Base-by-base conservation (phyloP, 2,329 filamentous ascomycete genomes). In the Dactylellina leptospora region DNA sequence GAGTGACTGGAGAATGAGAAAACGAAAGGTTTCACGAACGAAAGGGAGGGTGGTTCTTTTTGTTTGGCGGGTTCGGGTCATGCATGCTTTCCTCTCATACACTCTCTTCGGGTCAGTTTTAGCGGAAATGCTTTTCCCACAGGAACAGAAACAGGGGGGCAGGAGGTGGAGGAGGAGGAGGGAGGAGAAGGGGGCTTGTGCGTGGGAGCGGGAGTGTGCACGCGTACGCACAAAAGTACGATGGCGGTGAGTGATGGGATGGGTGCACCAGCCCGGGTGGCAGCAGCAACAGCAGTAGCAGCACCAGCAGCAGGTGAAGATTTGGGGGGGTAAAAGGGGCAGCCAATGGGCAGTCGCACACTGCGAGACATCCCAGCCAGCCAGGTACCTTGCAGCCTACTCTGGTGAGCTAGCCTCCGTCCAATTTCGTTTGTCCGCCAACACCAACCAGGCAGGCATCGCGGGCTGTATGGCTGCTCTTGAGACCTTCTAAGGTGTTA, bases 61-160 rank as follows among this genome's bases (percentile, higher is more conserved):
- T 63, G 48, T 66, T 47, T 54, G 30, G 30, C 36, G 20, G 27
- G 55, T 55, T 27, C 42, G 53, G 28, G 48, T 45, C 27, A 28
- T 44, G 42, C 42, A 33, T 58, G 33, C 36, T 18, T 50, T 62
- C 60, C 22, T 74, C 45, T 30, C n/a, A n/a, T n/a, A n/a, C n/a
- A n/a, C n/a, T n/a, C n/a, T n/a, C 77, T 75, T 10, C 58, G 61
- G 30, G 75, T 22, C 20, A 78, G 60, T 20, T 71, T 58, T 60
- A 62, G 76, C 0, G 77, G 74, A 51, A 48, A 59, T 56, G 53
- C 27, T 51, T 25, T 38, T 60, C n/a, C 33, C 11, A 22, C 11
- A 27, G 72, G 40, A 55, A 55, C 38, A 42, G 9, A 18, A 6
- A 42, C 9, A 42, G 42, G 18, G 36, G 18, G 5, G 11, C 20